Conservation (phyloP, 768 basidiomycete genomes). For the Boletus patriciae region DNA sequence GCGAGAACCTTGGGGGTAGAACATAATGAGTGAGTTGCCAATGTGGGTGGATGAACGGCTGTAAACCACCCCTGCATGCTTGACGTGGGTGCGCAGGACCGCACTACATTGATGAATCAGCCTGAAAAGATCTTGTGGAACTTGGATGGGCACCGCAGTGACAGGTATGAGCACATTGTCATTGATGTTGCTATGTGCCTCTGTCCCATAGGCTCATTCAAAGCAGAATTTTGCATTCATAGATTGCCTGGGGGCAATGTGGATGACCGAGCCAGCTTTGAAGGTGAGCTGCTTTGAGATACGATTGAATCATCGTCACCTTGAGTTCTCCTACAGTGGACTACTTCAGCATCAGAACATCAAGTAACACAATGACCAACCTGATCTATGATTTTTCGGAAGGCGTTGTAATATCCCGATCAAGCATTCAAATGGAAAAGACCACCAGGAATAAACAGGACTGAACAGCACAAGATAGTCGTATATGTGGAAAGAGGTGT, state of each 20-base stretch:
- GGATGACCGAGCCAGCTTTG: slow-evolving; percentile 16
- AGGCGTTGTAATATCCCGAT: slow-evolving; percentile 25
- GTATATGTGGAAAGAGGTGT: slow-evolving; percentile 31
- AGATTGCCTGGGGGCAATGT: slow-evolving; percentile 16
- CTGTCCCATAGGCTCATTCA: slow-evolving; percentile 10
- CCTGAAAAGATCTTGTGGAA: neutral
- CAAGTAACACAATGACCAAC: slow-evolving; percentile 36
- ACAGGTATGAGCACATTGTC: too few species aligned
- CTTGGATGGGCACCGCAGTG: neutral
- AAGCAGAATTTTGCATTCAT: slow-evolving; percentile 20
- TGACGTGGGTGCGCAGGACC: neutral
- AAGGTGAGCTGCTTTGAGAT: slow-evolving; percentile 15
- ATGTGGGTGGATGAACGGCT: slow-evolving; percentile 7
- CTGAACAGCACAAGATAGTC: slow-evolving; percentile 39
- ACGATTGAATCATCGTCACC: slow-evolving; percentile 14
- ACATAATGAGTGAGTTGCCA: slow-evolving; percentile 14
- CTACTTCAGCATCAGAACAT: neutral
- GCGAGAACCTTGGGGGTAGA: slow-evolving; percentile 4
- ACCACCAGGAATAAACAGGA: slow-evolving; percentile 37
- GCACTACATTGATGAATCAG: too few species aligned
- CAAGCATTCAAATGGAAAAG: slow-evolving; percentile 25
- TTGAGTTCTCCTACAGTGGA: slow-evolving; percentile 7
- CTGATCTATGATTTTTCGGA: slow-evolving; percentile 24
- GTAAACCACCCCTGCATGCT: slow-evolving; percentile 1
- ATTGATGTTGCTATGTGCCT: neutral